phyloP scores from a whole-genome alignment of 2,329 filamentous ascomycete species.

The Diaporthe sp. region DNA sequence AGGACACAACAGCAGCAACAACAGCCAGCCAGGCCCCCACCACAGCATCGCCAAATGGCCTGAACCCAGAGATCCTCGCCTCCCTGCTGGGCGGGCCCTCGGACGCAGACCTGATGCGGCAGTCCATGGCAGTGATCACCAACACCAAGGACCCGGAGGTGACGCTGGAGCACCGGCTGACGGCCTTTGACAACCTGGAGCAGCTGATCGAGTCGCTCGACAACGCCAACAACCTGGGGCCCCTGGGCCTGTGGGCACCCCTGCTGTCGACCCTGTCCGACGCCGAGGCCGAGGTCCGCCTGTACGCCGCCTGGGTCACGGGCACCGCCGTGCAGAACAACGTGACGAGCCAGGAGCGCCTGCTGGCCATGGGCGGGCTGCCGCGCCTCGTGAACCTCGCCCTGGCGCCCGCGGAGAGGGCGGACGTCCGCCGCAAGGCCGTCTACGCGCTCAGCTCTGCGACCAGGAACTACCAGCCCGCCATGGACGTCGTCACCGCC shows the following conservation, averaged over 20 bases:
- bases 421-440: constrained; percentile 83
- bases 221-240: constrained; percentile 94
- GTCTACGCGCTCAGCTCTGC: constrained; percentile 88
- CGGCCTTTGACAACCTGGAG: constrained; percentile 95
- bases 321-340: constrained; percentile 98
- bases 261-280: constrained; percentile 77
- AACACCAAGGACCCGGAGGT: constrained; percentile 66
- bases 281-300: constrained; percentile 77
- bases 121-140: constrained; percentile 81
- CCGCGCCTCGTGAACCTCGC: constrained; percentile 75
- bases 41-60: constrained; percentile 42
- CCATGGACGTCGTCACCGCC: constrained; percentile 74
- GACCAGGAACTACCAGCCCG: constrained; percentile 89
- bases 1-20: neutral
- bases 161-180: constrained; percentile 79
- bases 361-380: constrained; percentile 73
- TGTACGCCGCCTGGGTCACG: constrained; percentile 93
- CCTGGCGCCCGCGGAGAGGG: constrained; percentile 67
- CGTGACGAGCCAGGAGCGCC: constrained; percentile 80
- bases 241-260: constrained; percentile 83
- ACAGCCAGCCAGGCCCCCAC: constrained; percentile 3
- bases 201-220: constrained; percentile 92
- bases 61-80: constrained; percentile 77
- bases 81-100: constrained; percentile 85
- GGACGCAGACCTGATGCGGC: constrained; percentile 92